Evolutionary conservation across 2,329 filamentous ascomycete species (phyloP).

Genomic region (Xylariaceae sp.): DNA sequence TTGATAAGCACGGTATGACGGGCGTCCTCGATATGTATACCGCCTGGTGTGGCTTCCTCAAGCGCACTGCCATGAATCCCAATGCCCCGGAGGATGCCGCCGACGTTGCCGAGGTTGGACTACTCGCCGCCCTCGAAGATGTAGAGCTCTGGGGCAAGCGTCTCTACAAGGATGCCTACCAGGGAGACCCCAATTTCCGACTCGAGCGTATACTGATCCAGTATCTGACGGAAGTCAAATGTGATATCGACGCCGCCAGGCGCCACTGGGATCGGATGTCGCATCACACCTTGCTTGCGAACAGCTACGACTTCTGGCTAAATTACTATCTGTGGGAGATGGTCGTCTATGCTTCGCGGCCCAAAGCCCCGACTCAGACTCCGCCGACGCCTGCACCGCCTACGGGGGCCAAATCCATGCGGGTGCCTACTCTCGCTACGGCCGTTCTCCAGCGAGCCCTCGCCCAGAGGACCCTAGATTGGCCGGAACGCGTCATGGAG

Average conservation of each 20-base stretch:
- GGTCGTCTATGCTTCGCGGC: constrained; percentile 50
- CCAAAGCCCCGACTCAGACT: constrained; percentile 49
- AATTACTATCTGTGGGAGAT: constrained; percentile 92
- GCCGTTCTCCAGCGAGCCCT: constrained; percentile 69
- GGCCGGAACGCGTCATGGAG: constrained; percentile 70
- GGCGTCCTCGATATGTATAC: constrained; percentile 87
- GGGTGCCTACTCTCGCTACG: constrained; percentile 69
- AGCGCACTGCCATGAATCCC: constrained; percentile 72
- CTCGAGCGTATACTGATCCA: constrained; percentile 90
- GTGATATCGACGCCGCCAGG: constrained; percentile 70
- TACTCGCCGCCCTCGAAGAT: constrained; percentile 79
- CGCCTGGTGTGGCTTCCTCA: constrained; percentile 91
- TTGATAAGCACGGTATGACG: constrained; percentile 81
- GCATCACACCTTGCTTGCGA: constrained; percentile 57
- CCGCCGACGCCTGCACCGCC: constrained; percentile 39
- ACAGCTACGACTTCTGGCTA: constrained; percentile 90
- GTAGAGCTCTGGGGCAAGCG: constrained; percentile 73
- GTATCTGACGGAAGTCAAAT: constrained; percentile 80
- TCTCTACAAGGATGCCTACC: constrained; percentile 68
- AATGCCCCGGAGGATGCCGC: constrained; percentile 73
- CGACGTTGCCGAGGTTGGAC: constrained; percentile 84
- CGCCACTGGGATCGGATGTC: constrained; percentile 69
- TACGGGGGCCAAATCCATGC: constrained; percentile 41
- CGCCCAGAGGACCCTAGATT: constrained; percentile 58
- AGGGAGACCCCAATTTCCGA: constrained; percentile 83